Evolutionary conservation across 768 basidiomycete species (phyloP).

Genomic region (Cystobasidium ongulense): DNA sequence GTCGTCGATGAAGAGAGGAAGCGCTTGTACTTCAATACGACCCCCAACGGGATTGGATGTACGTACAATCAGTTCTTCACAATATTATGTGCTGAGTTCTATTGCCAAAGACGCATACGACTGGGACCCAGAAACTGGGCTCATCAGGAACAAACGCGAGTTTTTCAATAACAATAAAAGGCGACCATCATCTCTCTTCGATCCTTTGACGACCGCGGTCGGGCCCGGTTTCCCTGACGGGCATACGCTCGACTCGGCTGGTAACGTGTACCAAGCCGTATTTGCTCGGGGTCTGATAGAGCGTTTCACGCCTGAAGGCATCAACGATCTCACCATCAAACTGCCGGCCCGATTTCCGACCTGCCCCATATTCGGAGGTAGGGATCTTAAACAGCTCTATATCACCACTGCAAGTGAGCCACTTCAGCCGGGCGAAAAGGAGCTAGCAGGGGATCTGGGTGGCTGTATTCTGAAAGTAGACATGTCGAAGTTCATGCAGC

Average conservation of each 20-base stretch:
- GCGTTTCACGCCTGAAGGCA: slow-evolving; percentile 30
- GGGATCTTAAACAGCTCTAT: slow-evolving; percentile 2
- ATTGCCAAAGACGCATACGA: slow-evolving; percentile 16
- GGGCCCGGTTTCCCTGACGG: slow-evolving; percentile 30
- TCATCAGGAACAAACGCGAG: slow-evolving; percentile 7
- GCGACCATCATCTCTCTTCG: neutral
- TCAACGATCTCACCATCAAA: slow-evolving; percentile 24
- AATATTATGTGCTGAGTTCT: neutral
- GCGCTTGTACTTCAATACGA: slow-evolving; percentile 28
- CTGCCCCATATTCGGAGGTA: slow-evolving; percentile 28
- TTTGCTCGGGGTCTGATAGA: slow-evolving; percentile 13
- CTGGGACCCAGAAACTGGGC: slow-evolving; percentile 22
- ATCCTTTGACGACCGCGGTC: slow-evolving; percentile 5
- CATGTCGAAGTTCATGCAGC: neutral
- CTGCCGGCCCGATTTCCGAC: slow-evolving; percentile 26
- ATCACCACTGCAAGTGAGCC: slow-evolving; percentile 29
- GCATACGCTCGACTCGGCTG: slow-evolving; percentile 11
- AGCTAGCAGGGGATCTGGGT: slow-evolving; percentile 14
- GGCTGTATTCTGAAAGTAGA: slow-evolving; percentile 26
- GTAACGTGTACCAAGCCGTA: slow-evolving; percentile 29
- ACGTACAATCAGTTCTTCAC: neutral
- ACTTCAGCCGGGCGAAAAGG: slow-evolving; percentile 7
- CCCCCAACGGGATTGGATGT: slow-evolving; percentile 20
- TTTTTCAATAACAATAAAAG: slow-evolving; percentile 29
- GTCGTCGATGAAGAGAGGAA: slow-evolving; percentile 10